Conservation (phyloP, 1,284 basidiomycete species). For the Fomes fomentarius region DNA sequence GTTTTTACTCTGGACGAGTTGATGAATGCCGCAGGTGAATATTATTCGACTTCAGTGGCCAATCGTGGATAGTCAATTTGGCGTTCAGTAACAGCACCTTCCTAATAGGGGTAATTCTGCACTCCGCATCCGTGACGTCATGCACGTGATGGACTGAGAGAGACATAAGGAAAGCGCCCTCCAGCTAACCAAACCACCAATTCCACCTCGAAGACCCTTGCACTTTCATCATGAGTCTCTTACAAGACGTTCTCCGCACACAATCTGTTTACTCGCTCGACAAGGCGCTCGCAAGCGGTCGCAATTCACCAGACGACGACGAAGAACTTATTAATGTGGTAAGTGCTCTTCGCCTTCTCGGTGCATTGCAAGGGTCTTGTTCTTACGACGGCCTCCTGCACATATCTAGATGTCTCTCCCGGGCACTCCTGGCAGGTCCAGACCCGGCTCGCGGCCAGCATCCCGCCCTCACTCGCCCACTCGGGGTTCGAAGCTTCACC, state of each 20-base stretch:
- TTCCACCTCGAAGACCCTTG: neutral
- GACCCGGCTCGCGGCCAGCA: conserved; percentile 51
- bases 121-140: conserved; percentile 24
- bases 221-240: conserved; percentile 60
- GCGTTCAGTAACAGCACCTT: too few species aligned
- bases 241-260: conserved; percentile 73
- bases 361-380: neutral
- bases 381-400: neutral
- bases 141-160: conserved; percentile 16
- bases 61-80: too few species aligned
- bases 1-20: too few species aligned
- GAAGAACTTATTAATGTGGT: conserved; percentile 80
- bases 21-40: too few species aligned
- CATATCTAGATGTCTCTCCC: conserved; percentile 63
- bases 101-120: too few species aligned
- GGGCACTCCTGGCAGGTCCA: conserved; percentile 40
- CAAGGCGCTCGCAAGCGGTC: conserved; percentile 38
- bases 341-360: conserved; percentile 40
- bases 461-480: conserved; percentile 66
- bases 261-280: conserved; percentile 53
- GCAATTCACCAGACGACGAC: conserved; percentile 57
- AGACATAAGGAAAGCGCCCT: neutral
- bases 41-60: too few species aligned
- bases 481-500: conserved; percentile 46
- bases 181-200: conserved; percentile 21